A percentile compares a stretch with the other conserved stretches of the same genome.
phyloP scores from a whole-genome alignment of 352 stramenopile species.

The Phytophthora rubi region DNA sequence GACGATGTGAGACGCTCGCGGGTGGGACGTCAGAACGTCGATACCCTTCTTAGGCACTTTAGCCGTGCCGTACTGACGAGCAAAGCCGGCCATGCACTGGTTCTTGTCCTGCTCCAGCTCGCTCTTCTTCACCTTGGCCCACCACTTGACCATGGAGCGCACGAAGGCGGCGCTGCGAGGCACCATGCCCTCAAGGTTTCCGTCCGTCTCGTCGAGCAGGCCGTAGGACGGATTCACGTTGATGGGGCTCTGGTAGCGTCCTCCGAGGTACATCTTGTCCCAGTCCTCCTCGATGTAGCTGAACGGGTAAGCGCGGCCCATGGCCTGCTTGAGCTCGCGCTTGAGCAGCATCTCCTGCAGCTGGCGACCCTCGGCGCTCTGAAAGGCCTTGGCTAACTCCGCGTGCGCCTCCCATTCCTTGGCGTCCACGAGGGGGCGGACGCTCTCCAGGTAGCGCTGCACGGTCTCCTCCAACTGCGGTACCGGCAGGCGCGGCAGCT shows the following conservation, averaged over 20 bases:
- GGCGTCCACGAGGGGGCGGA: constrained; percentile 78
- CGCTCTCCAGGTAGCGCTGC: constrained; percentile 78
- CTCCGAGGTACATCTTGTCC: constrained; percentile 92
- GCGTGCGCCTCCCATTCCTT: constrained; percentile 77
- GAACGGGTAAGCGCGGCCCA: constrained; percentile 89
- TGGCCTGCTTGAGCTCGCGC: constrained; percentile 74
- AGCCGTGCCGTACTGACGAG: constrained; percentile 87
- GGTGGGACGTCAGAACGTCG: constrained; percentile 81
- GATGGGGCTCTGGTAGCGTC: constrained; percentile 89
- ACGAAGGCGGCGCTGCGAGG: constrained; percentile 81
- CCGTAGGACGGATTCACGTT: constrained; percentile 93
- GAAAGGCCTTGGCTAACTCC: constrained; percentile 66
- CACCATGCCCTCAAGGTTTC: constrained; percentile 71
- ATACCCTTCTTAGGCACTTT: constrained; percentile 75
- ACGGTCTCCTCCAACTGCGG: constrained; percentile 91
- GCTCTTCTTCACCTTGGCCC: constrained; percentile 87
- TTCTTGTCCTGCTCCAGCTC: constrained; percentile 91
- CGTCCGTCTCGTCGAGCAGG: constrained; percentile 80
- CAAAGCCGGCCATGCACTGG: constrained; percentile 91
- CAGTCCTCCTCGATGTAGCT: constrained; percentile 94
- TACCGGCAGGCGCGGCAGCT: constrained; percentile 85
- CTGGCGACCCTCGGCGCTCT: constrained; percentile 52
- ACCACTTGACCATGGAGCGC: constrained; percentile 89
- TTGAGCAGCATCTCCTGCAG: constrained; percentile 73
- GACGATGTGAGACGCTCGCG: constrained; percentile 86